These are phyloP conservation scores for Dysphania ambrosioides DNA, from an alignment of 148 eudicot genomes.

Conservation along the genomic window DNA sequence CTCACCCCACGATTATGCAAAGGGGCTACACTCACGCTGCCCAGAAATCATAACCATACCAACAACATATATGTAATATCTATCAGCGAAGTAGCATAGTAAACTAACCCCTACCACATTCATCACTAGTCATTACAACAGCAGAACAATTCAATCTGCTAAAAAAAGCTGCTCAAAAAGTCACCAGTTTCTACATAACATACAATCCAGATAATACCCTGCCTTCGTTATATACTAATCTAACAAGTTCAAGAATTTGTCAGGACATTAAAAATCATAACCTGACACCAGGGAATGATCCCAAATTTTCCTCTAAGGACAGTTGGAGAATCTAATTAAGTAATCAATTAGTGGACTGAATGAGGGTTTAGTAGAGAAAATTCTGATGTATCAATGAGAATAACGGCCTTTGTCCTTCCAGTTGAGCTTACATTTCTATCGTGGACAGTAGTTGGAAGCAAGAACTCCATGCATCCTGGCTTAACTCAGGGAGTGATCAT, in stretches of 20 bases:
- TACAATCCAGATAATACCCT: too few relatives aligned
- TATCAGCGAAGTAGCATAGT: neutral
- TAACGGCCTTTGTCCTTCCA: neutral
- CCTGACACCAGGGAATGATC: neutral
- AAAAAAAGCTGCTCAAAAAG: slow-evolving; percentile 7
- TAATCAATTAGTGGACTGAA: neutral
- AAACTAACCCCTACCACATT: slow-evolving; percentile 1
- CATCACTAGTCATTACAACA: slow-evolving; percentile 10
- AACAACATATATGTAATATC: neutral
- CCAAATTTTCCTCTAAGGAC: slow-evolving; percentile 6
- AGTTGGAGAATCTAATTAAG: slow-evolving; percentile 1
- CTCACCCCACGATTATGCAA: neutral
- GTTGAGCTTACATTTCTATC: too few relatives aligned
- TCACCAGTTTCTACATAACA: neutral
- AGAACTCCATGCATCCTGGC: slow-evolving; percentile 6
- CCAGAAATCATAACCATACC: too few relatives aligned
- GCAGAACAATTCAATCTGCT: slow-evolving; percentile 4
- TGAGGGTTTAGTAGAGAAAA: neutral
- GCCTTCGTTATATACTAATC: slow-evolving; percentile 14
- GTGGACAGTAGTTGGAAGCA: too few relatives aligned
- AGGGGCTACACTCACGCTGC: too few relatives aligned
- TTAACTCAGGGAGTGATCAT: slow-evolving; percentile 47
- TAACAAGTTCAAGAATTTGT: slow-evolving; percentile 11
- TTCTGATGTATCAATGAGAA: neutral
- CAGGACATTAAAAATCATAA: slow-evolving; percentile 2